Percentiles rank a stretch among this genome's conserved stretches.
phyloP scores from a whole-genome alignment of 208 protist genomes.

The Leishmania aethiopica region DNA sequence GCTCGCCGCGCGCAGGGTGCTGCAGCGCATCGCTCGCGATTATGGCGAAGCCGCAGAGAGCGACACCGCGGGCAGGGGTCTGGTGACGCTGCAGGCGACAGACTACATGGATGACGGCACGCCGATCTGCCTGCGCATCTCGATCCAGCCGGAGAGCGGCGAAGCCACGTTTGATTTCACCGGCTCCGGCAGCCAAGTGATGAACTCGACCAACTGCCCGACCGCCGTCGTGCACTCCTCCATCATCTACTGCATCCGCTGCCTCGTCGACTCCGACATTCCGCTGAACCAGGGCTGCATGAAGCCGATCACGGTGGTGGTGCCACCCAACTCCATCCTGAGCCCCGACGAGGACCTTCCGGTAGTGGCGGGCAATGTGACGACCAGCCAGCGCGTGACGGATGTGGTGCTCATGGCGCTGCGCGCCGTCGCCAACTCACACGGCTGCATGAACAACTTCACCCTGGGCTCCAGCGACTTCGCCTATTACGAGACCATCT shows the following conservation, averaged over 20 bases:
- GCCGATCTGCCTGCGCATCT: slow-evolving; percentile 78
- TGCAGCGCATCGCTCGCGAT: slow-evolving; percentile 56
- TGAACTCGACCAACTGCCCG: slow-evolving; percentile 94
- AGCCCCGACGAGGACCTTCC: slow-evolving; percentile 81
- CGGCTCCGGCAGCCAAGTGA: slow-evolving; percentile 88
- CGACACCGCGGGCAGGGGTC: slow-evolving; percentile 6
- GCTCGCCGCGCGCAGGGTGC: slow-evolving; percentile 87
- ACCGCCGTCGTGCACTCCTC: slow-evolving; percentile 91
- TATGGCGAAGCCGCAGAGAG: slow-evolving; percentile 34
- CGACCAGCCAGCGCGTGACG: slow-evolving; percentile 94
- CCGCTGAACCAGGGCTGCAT: slow-evolving; percentile 96
- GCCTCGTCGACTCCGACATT: slow-evolving; percentile 93
- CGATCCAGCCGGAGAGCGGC: slow-evolving; percentile 71
- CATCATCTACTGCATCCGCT: slow-evolving; percentile 95
- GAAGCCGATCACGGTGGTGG: slow-evolving; percentile 79
- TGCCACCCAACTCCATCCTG: slow-evolving; percentile 83
- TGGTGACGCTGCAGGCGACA: slow-evolving; percentile 25
- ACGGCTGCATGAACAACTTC: slow-evolving; percentile 96
- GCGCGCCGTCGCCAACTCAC: slow-evolving; percentile 79
- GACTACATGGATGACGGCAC: slow-evolving; percentile 97
- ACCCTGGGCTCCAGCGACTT: slow-evolving; percentile 93
- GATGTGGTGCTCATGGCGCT: slow-evolving; percentile 95
- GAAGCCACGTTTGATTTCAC: slow-evolving; percentile 94
- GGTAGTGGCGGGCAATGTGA: slow-evolving; percentile 96
- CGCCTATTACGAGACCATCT: slow-evolving; percentile 97